Percentiles rank a stretch among this genome's conserved stretches.
phyloP scores from a whole-genome alignment of 1,139 yeast species.

The Lipomyces yarrowii region DNA sequence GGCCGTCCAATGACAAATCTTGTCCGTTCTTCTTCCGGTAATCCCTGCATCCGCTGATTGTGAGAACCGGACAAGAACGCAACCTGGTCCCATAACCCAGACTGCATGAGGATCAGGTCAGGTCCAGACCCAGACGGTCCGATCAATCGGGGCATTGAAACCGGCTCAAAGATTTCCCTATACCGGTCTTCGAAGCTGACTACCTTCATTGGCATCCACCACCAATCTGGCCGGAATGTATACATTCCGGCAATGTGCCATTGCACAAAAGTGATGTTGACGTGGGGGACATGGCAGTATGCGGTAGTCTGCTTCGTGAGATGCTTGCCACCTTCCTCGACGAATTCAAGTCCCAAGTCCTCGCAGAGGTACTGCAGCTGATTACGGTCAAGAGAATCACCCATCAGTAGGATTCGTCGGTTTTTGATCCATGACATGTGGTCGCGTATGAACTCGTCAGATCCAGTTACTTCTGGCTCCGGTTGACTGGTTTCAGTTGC shows the following conservation, averaged over 20 bases:
- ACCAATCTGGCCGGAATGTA: constrained; percentile 22
- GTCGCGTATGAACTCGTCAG: background rate
- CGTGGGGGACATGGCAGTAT: constrained; percentile 19
- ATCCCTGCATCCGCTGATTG: background rate
- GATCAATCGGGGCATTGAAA: constrained; percentile 5
- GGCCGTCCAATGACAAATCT: background rate
- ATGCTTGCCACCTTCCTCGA: background rate
- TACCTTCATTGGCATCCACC: constrained; percentile 21
- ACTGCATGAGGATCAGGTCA: constrained; percentile 22
- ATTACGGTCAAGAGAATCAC: constrained; percentile 16
- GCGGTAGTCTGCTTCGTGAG: constrained; percentile 15
- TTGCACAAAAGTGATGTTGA: constrained; percentile 25
- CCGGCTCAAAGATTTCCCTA: constrained; percentile 8
- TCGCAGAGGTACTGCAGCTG: constrained; percentile 6
- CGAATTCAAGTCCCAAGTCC: constrained; percentile 9
- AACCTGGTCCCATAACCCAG: constrained; percentile 28
- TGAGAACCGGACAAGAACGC: constrained; percentile 15
- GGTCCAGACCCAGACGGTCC: constrained; percentile 11
- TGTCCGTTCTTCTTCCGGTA: background rate
- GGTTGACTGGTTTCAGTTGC: background rate
- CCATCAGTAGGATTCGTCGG: constrained; percentile 11
- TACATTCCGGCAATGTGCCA: constrained; percentile 25
- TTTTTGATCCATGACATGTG: constrained; percentile 6
- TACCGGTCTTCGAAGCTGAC: constrained; percentile 25
- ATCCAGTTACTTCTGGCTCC: background rate